These are phyloP conservation scores for Buddleja alternifolia DNA, from an alignment of 257 asterid species.

Conservation along the genomic window DNA sequence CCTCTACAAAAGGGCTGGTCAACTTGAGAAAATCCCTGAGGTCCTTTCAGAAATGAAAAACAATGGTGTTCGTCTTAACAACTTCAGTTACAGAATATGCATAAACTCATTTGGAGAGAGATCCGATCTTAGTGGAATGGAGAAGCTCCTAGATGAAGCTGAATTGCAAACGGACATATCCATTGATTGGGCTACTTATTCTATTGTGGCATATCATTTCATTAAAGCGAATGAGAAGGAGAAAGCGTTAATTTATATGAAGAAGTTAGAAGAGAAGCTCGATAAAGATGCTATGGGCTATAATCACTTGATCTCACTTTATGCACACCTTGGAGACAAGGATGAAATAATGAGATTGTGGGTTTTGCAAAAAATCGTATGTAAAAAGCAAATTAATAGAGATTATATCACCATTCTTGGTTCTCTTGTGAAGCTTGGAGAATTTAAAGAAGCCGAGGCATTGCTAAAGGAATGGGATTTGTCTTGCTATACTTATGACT, in stretches of 20 bases:
- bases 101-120: constrained; percentile 50
- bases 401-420: constrained; percentile 62
- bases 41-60: constrained; percentile 55
- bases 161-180: constrained; percentile 40
- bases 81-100: constrained; percentile 65
- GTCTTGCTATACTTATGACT: constrained; percentile 45
- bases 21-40: constrained; percentile 49
- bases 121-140: constrained; percentile 51
- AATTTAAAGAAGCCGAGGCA: constrained; percentile 49
- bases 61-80: constrained; percentile 49
- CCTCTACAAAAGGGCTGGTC: constrained; percentile 53
- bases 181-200: constrained; percentile 57
- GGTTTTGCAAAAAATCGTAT: constrained; percentile 50
- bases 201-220: constrained; percentile 47
- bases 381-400: constrained; percentile 62
- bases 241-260: constrained; percentile 47
- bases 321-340: constrained; percentile 48
- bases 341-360: constrained; percentile 62
- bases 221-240: constrained; percentile 49
- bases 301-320: constrained; percentile 65
- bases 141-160: constrained; percentile 60
- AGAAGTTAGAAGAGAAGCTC: constrained; percentile 49
- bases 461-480: constrained; percentile 59
- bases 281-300: constrained; percentile 51
- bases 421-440: constrained; percentile 59